Base-by-base conservation (phyloP, 2,329 filamentous ascomycete genomes). In the Hypoxylon sp. region DNA sequence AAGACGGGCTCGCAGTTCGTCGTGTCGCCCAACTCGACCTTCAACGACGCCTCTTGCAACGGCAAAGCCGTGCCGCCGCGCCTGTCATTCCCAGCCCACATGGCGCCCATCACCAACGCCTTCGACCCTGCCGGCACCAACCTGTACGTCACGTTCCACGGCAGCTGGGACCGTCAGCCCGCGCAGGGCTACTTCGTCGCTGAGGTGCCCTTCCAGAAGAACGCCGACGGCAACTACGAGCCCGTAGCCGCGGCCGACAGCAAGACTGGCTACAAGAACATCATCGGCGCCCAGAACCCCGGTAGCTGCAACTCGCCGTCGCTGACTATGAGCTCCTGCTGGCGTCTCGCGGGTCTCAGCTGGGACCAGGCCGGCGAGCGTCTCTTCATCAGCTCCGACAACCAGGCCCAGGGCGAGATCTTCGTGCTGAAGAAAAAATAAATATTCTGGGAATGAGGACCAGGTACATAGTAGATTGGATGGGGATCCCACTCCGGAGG, bases 141-240 rank as follows among this genome's bases (percentile, higher is more conserved):
- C n/a, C 84, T 86, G 16, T 91, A 85, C 80, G 81, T 91, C 50
- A 82, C 86, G 0, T 89, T 90, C 77, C 88, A 89, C 74, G 88
- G 88, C 14, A 86, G 83, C 73, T 90, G 88, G 78, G 71, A 78
- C 67, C 72, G 74, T 7, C 71, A 74, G 43, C 73, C 76, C 3
- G 75, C 79, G 1, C 69, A 75, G 23, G 79, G 80, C 2, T 82
- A 80, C 70, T 73, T 75, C 29, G 70, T 81, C 12, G 74, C 74
- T 25, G 71, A 74, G 23, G 72, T 81, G 2, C 72, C 75, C 30
- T 81, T 81, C 62, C 72, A 55, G 32, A 70, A 71, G 61, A 74
- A 82, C 51, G 76, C 71, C 16, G 69, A 74, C 52, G 72, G 72
- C 16, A 25, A 52, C 16, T 76, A 71, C 60, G 74, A 72, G 19